A percentile compares a stretch with the other conserved stretches of the same genome.
These are phyloP conservation scores for Solanum commersonii DNA, from an alignment of 257 asterid species.

Conservation along the genomic window DNA sequence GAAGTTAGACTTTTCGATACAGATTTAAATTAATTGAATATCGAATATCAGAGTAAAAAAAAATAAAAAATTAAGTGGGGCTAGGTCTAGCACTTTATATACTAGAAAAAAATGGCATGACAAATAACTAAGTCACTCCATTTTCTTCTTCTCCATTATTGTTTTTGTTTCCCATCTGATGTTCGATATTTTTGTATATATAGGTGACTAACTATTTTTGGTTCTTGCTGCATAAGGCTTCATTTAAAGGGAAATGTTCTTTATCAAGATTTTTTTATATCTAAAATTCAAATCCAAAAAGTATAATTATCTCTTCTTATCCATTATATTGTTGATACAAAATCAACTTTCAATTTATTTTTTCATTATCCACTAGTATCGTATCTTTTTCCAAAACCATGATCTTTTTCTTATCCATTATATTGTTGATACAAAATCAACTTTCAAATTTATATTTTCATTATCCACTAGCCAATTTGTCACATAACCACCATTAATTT, in stretches of 20 bases:
- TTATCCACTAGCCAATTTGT: background rate
- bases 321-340: background rate
- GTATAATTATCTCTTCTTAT: background rate
- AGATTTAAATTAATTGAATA: no score
- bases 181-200: no score
- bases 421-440: background rate
- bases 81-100: no score
- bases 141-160: background rate
- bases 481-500: background rate
- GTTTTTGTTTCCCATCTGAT: no score
- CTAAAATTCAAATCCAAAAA: no score
- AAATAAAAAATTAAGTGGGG: no score
- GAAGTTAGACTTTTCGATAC: no score
- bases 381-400: no score
- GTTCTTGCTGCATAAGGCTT: background rate
- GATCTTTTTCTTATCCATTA: background rate
- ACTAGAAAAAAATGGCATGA: background rate
- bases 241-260: no score
- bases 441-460: background rate
- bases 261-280: no score
- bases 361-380: background rate
- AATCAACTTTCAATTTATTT: background rate
- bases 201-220: fast-evolving
- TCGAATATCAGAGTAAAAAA: no score
- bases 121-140: background rate